Evolutionary conservation across 306 rosid genomes (phyloP).

Genomic region (Lupinus albus): DNA sequence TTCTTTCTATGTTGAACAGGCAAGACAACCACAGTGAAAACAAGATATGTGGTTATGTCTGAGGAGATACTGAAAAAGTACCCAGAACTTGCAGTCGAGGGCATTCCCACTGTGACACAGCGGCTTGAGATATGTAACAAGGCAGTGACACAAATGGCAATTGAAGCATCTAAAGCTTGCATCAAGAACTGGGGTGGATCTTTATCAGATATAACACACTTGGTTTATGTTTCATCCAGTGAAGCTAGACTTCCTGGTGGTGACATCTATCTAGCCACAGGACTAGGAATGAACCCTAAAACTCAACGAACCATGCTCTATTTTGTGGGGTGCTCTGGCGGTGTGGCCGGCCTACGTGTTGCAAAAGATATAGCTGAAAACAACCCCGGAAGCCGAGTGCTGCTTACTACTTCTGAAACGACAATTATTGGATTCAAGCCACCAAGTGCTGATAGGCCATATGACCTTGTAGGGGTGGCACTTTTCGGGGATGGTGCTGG

Average conservation of each 20-base stretch:
- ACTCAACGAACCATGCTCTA: constrained; percentile 70
- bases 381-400: constrained; percentile 81
- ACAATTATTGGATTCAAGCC: constrained; percentile 92
- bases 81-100: constrained; percentile 75
- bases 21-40: constrained; percentile 89
- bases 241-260: constrained; percentile 89
- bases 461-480: constrained; percentile 92
- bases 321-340: constrained; percentile 87
- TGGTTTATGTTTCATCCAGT: constrained; percentile 88
- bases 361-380: constrained; percentile 92
- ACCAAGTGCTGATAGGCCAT: constrained; percentile 75
- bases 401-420: constrained; percentile 85
- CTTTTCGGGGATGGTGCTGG: constrained; percentile 93
- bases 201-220: constrained; percentile 74
- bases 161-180: constrained; percentile 81
- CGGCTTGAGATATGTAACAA: constrained; percentile 80
- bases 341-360: constrained; percentile 84
- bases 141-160: constrained; percentile 91
- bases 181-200: constrained; percentile 80
- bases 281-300: constrained; percentile 69
- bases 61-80: constrained; percentile 73
- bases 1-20: constrained; percentile 54
- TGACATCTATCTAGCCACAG: constrained; percentile 73
- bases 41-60: constrained; percentile 92
- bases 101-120: constrained; percentile 71